These are phyloP conservation scores for Carnegiea gigantea DNA, from an alignment of 179 eudicot species.

Conservation along the genomic window DNA sequence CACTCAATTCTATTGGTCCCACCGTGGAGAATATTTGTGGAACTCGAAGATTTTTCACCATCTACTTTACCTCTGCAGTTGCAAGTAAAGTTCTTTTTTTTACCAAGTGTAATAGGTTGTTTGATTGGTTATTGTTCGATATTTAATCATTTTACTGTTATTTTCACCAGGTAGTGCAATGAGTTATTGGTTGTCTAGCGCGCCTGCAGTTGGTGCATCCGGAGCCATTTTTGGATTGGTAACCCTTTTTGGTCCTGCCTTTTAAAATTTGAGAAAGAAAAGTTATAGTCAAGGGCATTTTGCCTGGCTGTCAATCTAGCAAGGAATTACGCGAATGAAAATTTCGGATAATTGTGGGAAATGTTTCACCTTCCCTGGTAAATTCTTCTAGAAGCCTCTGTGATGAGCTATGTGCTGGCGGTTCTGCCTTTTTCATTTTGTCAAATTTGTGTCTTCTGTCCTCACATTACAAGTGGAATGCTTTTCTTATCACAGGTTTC, in stretches of 20 bases:
- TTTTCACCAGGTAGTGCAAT: slow-evolving; percentile 58
- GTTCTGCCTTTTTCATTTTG: not conserved
- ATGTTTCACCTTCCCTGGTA: not conserved
- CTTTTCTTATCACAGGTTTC: not conserved
- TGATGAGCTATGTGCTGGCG: not conserved
- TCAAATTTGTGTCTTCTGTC: not conserved
- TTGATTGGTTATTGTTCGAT: not conserved
- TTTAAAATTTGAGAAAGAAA: not conserved
- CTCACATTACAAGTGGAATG: not conserved
- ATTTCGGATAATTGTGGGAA: not conserved
- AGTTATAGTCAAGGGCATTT: not conserved
- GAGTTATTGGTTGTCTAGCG: slow-evolving; percentile 75
- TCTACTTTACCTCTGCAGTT: slow-evolving; percentile 68
- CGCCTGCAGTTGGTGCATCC: slow-evolving; percentile 85
- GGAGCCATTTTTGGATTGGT: slow-evolving; percentile 92
- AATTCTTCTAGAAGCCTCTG: not conserved
- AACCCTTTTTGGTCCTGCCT: slow-evolving; percentile 21
- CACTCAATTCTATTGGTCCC: slow-evolving; percentile 78
- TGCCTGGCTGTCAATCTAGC: not conserved
- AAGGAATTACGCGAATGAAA: not conserved
- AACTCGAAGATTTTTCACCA: slow-evolving; percentile 58
- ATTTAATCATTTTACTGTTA: slow-evolving; percentile 18
- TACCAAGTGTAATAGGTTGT: slow-evolving; percentile 14
- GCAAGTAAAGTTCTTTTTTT: slow-evolving; percentile 45
- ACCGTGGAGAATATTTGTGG: slow-evolving; percentile 65